A percentile compares a stretch with the other conserved stretches of the same genome.
These are phyloP conservation scores for Trypanosoma platydactyli DNA, from an alignment of 208 protist genomes.

Conservation along the genomic window DNA sequence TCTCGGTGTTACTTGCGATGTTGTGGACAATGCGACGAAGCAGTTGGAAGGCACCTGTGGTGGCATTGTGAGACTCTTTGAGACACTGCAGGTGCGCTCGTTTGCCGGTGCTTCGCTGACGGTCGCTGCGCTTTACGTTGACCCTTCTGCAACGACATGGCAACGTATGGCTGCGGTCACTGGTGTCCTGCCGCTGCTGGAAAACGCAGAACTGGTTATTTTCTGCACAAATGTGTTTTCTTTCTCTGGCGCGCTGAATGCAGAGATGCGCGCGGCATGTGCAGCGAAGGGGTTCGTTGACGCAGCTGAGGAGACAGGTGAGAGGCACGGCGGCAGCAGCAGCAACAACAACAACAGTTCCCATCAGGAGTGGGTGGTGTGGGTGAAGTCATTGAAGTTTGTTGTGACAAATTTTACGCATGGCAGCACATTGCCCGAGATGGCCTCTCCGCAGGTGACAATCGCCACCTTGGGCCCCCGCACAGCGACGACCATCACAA, in stretches of 20 bases:
- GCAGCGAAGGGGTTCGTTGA: slow-evolving; percentile 58
- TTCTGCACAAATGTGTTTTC: slow-evolving; percentile 65
- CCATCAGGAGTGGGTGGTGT: slow-evolving; percentile 53
- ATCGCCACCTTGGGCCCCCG: slow-evolving; percentile 40
- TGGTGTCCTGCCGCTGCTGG: slow-evolving; percentile 39
- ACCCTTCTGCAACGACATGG: slow-evolving; percentile 33
- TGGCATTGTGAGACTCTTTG: slow-evolving; percentile 49
- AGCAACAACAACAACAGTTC: slow-evolving; percentile 9
- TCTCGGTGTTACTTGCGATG: slow-evolving; percentile 54
- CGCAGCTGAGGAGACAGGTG: slow-evolving; percentile 60
- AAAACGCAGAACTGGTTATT: slow-evolving; percentile 42
- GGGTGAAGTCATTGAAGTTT: slow-evolving; percentile 74
- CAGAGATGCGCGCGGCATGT: slow-evolving; percentile 47
- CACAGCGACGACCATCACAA: slow-evolving; percentile 55
- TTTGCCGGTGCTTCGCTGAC: slow-evolving; percentile 40
- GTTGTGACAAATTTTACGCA: slow-evolving; percentile 31
- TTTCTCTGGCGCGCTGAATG: slow-evolving; percentile 27
- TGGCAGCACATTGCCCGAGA: slow-evolving; percentile 34
- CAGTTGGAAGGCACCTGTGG: slow-evolving; percentile 36
- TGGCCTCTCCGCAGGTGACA: slow-evolving; percentile 39
- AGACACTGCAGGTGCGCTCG: slow-evolving; percentile 36
- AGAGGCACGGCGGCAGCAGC: slow-evolving; percentile 26
- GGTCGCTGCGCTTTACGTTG: slow-evolving; percentile 56
- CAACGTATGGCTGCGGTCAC: slow-evolving; percentile 43
- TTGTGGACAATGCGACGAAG: slow-evolving; percentile 43